Conservation (phyloP, 2,329 filamentous ascomycete species). For the Plectosphaerella cucumerina region DNA sequence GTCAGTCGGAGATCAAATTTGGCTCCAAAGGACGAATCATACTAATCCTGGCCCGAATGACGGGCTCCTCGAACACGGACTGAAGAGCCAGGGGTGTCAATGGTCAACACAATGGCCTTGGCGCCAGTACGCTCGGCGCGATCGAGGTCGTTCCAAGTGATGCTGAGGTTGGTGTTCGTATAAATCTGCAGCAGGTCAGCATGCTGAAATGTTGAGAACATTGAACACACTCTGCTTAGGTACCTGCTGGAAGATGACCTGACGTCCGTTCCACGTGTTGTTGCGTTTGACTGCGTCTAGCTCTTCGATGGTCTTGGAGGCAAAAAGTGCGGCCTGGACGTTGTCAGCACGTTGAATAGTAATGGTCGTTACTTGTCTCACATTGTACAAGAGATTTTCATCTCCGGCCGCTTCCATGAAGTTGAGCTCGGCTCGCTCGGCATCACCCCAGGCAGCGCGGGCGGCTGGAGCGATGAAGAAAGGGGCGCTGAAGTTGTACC, state of each 20-base stretch:
- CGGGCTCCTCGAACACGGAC: conserved; percentile 16
- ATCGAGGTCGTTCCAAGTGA: conserved; percentile 25
- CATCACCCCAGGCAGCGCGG: conserved; percentile 36
- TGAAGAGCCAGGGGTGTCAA: conserved; percentile 22
- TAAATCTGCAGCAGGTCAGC: conserved; percentile 17
- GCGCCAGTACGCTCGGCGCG: conserved; percentile 26
- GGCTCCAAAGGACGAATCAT: background rate
- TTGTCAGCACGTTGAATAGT: background rate
- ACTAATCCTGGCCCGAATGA: conserved; percentile 5
- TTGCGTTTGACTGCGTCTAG: conserved; percentile 22
- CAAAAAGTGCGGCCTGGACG: conserved; percentile 21
- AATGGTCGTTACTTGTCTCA: conserved; percentile 8
- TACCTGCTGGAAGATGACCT: conserved; percentile 28
- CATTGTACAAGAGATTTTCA: conserved; percentile 41
- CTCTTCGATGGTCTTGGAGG: conserved; percentile 28
- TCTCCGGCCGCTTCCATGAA: conserved; percentile 39
- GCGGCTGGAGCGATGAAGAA: conserved; percentile 46
- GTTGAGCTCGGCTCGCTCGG: conserved; percentile 39
- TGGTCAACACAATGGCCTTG: conserved; percentile 33
- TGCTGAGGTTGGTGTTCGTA: conserved; percentile 25
- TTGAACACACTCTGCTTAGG: too few species aligned
- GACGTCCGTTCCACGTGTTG: conserved; percentile 18
- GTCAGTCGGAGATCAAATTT: background rate
- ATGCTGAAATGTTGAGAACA: background rate
- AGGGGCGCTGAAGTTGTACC: conserved; percentile 41